These are phyloP conservation scores for Chimonanthus salicifolius DNA, from an alignment of 164 flowering plant genomes.

Conservation along the genomic window DNA sequence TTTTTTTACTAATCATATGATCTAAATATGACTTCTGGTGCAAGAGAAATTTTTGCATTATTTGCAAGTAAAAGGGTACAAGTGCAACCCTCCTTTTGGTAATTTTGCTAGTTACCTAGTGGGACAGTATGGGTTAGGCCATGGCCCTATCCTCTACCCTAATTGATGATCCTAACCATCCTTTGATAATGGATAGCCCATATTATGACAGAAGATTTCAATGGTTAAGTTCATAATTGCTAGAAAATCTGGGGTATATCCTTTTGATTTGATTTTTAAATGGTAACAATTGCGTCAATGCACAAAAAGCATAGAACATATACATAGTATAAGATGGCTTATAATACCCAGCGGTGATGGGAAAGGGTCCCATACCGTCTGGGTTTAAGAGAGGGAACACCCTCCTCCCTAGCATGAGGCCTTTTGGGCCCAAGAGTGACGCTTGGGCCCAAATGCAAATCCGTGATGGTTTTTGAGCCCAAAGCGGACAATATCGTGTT, in stretches of 20 bases:
- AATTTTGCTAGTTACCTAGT: not conserved
- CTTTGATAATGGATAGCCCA: not conserved
- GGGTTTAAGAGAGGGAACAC: too few relatives aligned
- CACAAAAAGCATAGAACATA: too few relatives aligned
- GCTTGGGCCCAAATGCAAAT: too few relatives aligned
- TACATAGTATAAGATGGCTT: too few relatives aligned
- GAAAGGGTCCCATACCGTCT: too few relatives aligned
- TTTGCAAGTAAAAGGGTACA: not conserved
- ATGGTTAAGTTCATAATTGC: not conserved
- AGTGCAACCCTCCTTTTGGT: not conserved
- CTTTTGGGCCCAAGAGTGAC: too few relatives aligned
- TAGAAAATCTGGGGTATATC: not conserved
- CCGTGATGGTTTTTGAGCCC: too few relatives aligned
- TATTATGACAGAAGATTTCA: not conserved
- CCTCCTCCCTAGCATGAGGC: too few relatives aligned
- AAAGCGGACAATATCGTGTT: too few relatives aligned
- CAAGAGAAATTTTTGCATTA: not conserved
- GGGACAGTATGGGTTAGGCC: too few relatives aligned
- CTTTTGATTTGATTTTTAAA: not conserved
- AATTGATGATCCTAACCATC: not conserved
- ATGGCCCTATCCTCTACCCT: not conserved
- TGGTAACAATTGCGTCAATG: too few relatives aligned
- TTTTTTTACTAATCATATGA: not conserved
- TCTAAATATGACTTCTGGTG: not conserved
- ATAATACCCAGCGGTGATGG: too few relatives aligned